Evolutionary conservation across 495 filamentous ascomycete genomes (phyloP).

Genomic region (Saxophila tyrrhenica): DNA sequence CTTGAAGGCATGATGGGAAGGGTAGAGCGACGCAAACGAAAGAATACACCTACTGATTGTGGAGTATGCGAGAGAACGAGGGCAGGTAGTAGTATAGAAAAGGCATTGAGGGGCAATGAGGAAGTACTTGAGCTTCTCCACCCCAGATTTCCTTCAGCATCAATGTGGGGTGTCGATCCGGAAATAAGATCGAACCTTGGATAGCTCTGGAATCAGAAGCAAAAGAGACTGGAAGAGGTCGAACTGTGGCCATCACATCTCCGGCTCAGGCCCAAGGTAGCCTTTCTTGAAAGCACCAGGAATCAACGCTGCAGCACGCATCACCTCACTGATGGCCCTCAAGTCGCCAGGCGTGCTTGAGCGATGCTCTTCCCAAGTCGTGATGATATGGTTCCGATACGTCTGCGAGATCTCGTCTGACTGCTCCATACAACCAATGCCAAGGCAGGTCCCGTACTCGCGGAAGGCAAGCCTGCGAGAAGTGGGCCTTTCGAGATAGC

Average conservation of each 20-base stretch:
- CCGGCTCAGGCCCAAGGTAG: neutral
- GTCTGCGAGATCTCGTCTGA: neutral
- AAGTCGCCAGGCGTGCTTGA: neutral
- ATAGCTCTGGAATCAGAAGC: no score
- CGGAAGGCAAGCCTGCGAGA: neutral
- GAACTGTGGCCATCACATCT: no score
- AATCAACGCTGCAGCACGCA: neutral
- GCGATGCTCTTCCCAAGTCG: neutral
- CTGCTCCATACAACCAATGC: neutral
- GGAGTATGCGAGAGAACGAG: neutral
- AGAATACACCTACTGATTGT: no score
- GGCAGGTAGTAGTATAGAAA: neutral
- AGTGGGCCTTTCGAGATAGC: neutral
- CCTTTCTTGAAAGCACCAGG: neutral
- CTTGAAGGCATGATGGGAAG: neutral
- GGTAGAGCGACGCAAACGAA: no score
- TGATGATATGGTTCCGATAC: neutral
- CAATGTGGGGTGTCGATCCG: neutral
- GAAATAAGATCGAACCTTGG: neutral
- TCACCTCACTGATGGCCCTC: neutral
- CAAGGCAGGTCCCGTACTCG: neutral
- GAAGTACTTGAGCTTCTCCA: neutral
- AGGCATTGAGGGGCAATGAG: neutral
- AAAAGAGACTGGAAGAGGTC: no score
- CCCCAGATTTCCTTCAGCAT: neutral